Evolutionary conservation across 2,329 filamentous ascomycete species (phyloP), one percentile per base, ranked within the genome.

Genomic region (Penicillium sp.): DNA sequence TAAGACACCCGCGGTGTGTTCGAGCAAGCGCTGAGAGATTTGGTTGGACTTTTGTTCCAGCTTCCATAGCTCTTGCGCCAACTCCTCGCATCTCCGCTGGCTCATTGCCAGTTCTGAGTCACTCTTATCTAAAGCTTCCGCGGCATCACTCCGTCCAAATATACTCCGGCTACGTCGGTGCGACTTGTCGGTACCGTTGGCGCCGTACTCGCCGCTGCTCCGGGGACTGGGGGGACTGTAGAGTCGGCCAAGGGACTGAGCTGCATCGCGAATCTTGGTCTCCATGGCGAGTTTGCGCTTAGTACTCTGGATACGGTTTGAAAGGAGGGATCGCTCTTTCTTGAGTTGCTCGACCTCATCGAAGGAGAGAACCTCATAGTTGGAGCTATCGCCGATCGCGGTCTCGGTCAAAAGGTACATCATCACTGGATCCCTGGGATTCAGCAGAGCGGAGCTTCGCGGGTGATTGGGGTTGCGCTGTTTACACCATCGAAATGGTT

Each of bases 391-490:
- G 61, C 89, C 86, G 62, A 99, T 86, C 22, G 95, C 95, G 22
- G 92, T 98, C 80, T 98, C 94, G 63, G 95, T 93, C 60, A 99
- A 85, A 51, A 99, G 81, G 75, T 98, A 96, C 75, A 97, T 88
- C 69, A 93, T 90, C 48, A 99, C 83, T 0, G 84, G 83, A 69
- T 89, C 86, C 65, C 79, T 82, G 58, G 76, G 70, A 57, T 81
- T 79, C 28, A 79, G 69, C 26, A 78, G 69, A 35, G 73, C 71
- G 6, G 78, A 77, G 64, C 73, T 77, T 52, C 68, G 73, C 14
- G 71, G 72, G 37, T 75, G 72, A 13, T 66, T 60, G 14, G 72
- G 61, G 57, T 90, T 61, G 83, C 85, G 75, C 91, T 90, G 61
- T 48, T 25, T 16, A 8, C 53, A 25, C 14, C 14, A 35, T 22